phyloP scores from a whole-genome alignment of 192 early-diverging fungal species.

The Coemansia sp. region DNA sequence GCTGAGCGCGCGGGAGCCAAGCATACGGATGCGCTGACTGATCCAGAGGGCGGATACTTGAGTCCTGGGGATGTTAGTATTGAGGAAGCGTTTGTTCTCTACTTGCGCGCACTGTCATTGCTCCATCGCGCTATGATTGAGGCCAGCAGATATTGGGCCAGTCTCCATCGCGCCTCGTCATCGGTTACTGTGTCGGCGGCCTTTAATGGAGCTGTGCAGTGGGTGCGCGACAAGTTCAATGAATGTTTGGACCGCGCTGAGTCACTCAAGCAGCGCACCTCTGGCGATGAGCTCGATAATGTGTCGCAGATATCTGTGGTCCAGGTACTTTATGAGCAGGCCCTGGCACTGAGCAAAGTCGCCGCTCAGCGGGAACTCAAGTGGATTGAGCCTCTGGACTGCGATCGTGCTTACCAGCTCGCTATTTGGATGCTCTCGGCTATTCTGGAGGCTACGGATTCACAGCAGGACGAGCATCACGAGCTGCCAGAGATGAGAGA shows the following conservation, averaged over 20 bases:
- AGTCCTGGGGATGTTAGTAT: constrained; percentile 42
- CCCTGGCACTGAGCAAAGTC: constrained; percentile 63
- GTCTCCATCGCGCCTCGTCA: constrained; percentile 13
- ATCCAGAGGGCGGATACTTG: constrained; percentile 35
- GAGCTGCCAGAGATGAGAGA: background rate
- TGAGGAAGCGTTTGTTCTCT: constrained; percentile 74
- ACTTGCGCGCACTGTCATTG: constrained; percentile 68
- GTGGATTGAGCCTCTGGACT: constrained; percentile 64
- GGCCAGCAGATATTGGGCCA: constrained; percentile 48
- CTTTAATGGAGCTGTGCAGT: constrained; percentile 75
- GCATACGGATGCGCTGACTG: constrained; percentile 24
- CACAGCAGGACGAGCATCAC: background rate
- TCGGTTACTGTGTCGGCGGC: constrained; percentile 43
- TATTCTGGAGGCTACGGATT: constrained; percentile 58
- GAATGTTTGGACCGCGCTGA: constrained; percentile 87
- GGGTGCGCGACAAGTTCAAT: constrained; percentile 90
- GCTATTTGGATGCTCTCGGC: constrained; percentile 78
- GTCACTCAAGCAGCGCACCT: constrained; percentile 59
- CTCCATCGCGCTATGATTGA: constrained; percentile 65
- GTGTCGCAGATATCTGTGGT: constrained; percentile 59
- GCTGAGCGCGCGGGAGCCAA: constrained; percentile 26
- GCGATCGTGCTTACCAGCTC: constrained; percentile 75
- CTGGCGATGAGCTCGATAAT: constrained; percentile 58
- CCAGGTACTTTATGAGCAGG: constrained; percentile 75
- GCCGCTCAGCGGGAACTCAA: constrained; percentile 67